A percentile compares a stretch with the other conserved stretches of the same genome.
phyloP scores from a whole-genome alignment of 2,329 filamentous ascomycete genomes.

The Aspergillus pseudoterreus region DNA sequence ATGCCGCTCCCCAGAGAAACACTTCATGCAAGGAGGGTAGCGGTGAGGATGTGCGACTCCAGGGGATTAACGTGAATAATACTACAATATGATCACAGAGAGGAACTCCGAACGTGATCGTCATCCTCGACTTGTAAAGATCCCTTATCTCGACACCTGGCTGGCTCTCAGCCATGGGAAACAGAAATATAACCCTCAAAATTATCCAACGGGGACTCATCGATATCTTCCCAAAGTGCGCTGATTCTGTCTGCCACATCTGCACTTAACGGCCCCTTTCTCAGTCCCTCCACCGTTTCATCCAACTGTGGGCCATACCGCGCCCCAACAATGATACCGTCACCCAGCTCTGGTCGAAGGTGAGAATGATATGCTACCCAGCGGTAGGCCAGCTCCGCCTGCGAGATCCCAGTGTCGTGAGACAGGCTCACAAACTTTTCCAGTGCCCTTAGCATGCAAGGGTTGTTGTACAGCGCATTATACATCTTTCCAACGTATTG shows the following conservation, averaged over 20 bases:
- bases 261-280: constrained; percentile 34
- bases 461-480: constrained; percentile 18
- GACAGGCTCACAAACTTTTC: constrained; percentile 15
- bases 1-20: too few species aligned
- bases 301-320: constrained; percentile 15
- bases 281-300: constrained; percentile 39
- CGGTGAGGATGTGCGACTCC: background rate
- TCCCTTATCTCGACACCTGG: too few species aligned
- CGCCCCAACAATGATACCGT: constrained; percentile 20
- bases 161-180: background rate
- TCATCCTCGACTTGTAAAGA: too few species aligned
- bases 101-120: too few species aligned
- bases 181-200: background rate
- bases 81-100: too few species aligned
- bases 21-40: background rate
- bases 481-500: constrained; percentile 15
- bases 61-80: too few species aligned
- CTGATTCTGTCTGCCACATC: constrained; percentile 20
- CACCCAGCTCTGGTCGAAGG: constrained; percentile 14
- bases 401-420: constrained; percentile 24
- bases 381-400: constrained; percentile 34
- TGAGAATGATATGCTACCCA: constrained; percentile 32
- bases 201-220: constrained; percentile 24
- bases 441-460: constrained; percentile 29
- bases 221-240: constrained; percentile 25